These are phyloP conservation scores for Trametes maxima DNA, from an alignment of 768 basidiomycete species.

Conservation along the genomic window DNA sequence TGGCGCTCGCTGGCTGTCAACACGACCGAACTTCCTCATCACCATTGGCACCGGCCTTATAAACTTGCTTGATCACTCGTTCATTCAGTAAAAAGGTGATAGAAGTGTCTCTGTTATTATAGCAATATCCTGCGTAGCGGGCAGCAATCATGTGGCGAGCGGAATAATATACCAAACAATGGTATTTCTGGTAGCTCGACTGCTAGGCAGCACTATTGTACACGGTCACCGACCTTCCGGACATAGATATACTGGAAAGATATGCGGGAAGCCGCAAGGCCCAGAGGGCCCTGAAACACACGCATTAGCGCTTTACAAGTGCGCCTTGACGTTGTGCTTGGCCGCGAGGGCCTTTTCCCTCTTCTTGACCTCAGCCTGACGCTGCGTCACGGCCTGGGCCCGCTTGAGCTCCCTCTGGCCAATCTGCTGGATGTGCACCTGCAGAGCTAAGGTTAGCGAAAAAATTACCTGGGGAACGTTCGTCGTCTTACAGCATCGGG, in stretches of 20 bases:
- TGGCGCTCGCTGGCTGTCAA: neutral
- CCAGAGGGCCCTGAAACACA: too few species aligned
- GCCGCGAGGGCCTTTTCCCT: constrained; percentile 64
- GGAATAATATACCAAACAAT: neutral
- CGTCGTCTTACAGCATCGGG: constrained; percentile 66
- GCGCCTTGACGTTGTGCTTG: constrained; percentile 62
- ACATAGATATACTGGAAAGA: neutral
- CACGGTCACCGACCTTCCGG: neutral
- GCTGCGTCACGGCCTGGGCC: constrained; percentile 60
- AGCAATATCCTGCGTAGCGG: too few species aligned
- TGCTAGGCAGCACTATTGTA: neutral
- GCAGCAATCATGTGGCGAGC: too few species aligned
- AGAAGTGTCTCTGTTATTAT: too few species aligned
- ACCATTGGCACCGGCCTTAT: too few species aligned
- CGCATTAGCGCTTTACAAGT: constrained; percentile 40
- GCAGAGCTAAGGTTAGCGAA: constrained; percentile 23
- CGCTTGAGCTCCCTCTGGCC: constrained; percentile 87
- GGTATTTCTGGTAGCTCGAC: too few species aligned
- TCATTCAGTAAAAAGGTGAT: too few species aligned
- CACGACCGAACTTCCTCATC: neutral
- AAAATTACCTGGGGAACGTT: neutral
- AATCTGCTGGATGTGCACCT: constrained; percentile 96
- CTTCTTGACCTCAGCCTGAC: constrained; percentile 54
- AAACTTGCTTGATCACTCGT: too few species aligned
- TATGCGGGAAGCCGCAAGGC: too few species aligned